phyloP scores from a whole-genome alignment of 257 asterid species.

The Ophiorrhiza pumila region DNA sequence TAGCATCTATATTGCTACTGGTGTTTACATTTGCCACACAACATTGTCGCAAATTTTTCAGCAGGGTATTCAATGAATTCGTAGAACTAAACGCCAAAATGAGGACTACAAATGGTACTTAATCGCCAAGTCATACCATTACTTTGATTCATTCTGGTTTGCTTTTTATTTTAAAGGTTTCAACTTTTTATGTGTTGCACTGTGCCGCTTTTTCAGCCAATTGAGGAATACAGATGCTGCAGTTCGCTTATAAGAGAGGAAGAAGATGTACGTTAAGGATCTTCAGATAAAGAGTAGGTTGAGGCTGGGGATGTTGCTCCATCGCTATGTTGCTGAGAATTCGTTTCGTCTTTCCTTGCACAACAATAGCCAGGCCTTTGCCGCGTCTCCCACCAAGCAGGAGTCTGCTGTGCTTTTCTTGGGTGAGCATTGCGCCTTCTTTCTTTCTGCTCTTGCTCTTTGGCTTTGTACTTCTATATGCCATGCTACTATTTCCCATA shows the following conservation, averaged over 20 bases:
- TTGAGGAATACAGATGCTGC: conserved; percentile 96
- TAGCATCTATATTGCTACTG: conserved; percentile 59
- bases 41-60: conserved; percentile 45
- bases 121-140: no score
- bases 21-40: conserved; percentile 38
- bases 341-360: conserved; percentile 70
- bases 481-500: no score
- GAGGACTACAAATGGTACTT: conserved; percentile 22
- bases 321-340: conserved; percentile 77
- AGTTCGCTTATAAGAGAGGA: conserved; percentile 85
- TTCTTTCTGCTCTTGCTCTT: background rate
- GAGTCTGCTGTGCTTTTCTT: conserved; percentile 99
- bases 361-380: conserved; percentile 58
- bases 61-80: conserved; percentile 49
- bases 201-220: conserved; percentile 36
- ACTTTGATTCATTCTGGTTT: conserved; percentile 6
- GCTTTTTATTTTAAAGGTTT: background rate
- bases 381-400: conserved; percentile 86
- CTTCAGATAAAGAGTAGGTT: conserved; percentile 84
- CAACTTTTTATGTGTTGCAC: background rate
- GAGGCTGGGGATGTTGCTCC: conserved; percentile 82
- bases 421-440: conserved; percentile 53
- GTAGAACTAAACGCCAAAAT: conserved; percentile 39
- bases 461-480: background rate
- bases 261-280: conserved; percentile 75